Base-by-base conservation (phyloP, 164 flowering plant genomes). In the Platanus orientalis region DNA sequence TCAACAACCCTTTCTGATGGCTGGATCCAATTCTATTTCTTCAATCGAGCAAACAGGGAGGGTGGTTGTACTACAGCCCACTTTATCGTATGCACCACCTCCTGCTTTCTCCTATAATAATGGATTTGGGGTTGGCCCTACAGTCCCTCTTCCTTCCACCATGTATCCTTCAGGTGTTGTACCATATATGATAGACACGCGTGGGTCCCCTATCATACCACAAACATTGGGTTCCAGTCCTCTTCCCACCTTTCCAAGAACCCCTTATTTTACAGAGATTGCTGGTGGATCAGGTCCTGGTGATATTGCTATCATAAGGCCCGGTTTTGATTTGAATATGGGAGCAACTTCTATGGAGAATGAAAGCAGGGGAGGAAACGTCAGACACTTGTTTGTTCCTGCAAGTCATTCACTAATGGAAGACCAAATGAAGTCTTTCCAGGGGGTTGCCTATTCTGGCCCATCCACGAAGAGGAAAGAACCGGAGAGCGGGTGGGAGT, bases 381-480 rank as follows among this genome's bases (percentile, higher is more conserved):
- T 28, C 20, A 49, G 61, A 29, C 71, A 71, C 30, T 25, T 64
- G 28, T 58, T 54, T 34, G 19, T 66, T 50, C 71, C 69, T 29
- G 42, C 39, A 20, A 49, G 54, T 29, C 69, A 62, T 51, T 40
- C 61, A 30, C 16, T 42, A 17, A 14, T 64, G 54, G 75, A 76
- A 26, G 75, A 63, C 10, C 76, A 66, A 40, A 55, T 62, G 60
- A 72, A 51, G 60, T 54, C n/a, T n/a, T n/a, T n/a, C n/a, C n/a
- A n/a, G n/a, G n/a, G n/a, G n/a, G n/a, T n/a, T n/a, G n/a, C n/a
- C n/a, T n/a, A n/a, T n/a, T n/a, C n/a, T n/a, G n/a, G n/a, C n/a
- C n/a, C n/a, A n/a, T n/a, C n/a, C n/a, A n/a, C n/a, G n/a, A n/a
- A n/a, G n/a, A n/a, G n/a, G n/a, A n/a, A n/a, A n/a, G n/a, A n/a